Percentiles rank a stretch among this genome's conserved stretches.
Conservation (phyloP, 306 rosid species). For the barrel medic (Medicago truncatula) region DNA sequence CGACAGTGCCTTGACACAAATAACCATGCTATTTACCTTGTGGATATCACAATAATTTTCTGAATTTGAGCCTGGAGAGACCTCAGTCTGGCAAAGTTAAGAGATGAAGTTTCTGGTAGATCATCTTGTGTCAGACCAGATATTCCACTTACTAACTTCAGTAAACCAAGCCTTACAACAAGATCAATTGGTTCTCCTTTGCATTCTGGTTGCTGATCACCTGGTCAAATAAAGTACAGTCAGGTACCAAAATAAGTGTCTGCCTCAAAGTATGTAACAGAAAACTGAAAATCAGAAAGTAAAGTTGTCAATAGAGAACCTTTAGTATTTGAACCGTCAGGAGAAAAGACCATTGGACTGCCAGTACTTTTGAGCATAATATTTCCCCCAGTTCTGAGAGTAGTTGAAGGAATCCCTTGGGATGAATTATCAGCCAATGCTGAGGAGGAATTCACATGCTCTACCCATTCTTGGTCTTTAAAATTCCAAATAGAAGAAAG, state of each 20-base stretch:
- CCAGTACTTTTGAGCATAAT: conserved; percentile 53
- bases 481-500: conserved; percentile 64
- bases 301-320: conserved; percentile 44
- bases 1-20: conserved; percentile 1
- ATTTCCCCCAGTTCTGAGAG: conserved; percentile 83
- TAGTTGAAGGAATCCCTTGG: conserved; percentile 73
- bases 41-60: conserved; percentile 74
- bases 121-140: conserved; percentile 70
- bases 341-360: conserved; percentile 40
- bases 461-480: conserved; percentile 91
- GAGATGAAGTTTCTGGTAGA: conserved; percentile 77
- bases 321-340: conserved; percentile 45
- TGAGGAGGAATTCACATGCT: conserved; percentile 51
- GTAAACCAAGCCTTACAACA: conserved; percentile 76
- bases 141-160: conserved; percentile 68
- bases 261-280: conserved; percentile 21
- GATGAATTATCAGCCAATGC: conserved; percentile 54
- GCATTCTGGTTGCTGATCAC: conserved; percentile 69
- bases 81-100: conserved; percentile 79
- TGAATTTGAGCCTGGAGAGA: conserved; percentile 86
- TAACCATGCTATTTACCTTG: conserved; percentile 60
- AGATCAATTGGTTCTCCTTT: conserved; percentile 80
- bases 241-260: background rate
- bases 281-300: conserved; percentile 13
- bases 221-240: conserved; percentile 49